Conservation (phyloP, 2,329 filamentous ascomycete species). For the Plenodomus lindquistii region DNA sequence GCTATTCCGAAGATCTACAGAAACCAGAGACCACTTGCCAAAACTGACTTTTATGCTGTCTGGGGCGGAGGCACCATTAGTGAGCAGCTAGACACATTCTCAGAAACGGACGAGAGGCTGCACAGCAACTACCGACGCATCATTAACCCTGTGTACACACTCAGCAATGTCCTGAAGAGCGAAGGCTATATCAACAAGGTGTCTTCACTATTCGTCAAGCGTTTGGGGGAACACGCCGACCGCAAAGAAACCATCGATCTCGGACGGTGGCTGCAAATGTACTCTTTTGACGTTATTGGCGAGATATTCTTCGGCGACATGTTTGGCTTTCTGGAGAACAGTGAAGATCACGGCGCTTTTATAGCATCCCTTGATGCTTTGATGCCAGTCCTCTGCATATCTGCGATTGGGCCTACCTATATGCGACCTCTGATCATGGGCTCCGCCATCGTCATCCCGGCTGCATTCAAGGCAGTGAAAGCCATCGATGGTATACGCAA, state of each 20-base stretch:
- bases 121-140: slow-evolving; percentile 14
- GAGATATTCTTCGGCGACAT: slow-evolving; percentile 17
- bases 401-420: slow-evolving; percentile 11
- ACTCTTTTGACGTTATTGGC: slow-evolving; percentile 26
- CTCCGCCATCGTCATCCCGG: slow-evolving; percentile 13
- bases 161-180: slow-evolving; percentile 18
- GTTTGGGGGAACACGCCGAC: slow-evolving; percentile 18
- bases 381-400: slow-evolving; percentile 30
- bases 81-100: slow-evolving; percentile 16
- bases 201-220: slow-evolving; percentile 11
- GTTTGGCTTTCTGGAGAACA: slow-evolving; percentile 21
- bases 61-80: slow-evolving; percentile 12
- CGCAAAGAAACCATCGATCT: slow-evolving; percentile 16
- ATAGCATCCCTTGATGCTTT: slow-evolving; percentile 36
- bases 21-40: slow-evolving; percentile 15
- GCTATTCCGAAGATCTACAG: slow-evolving; percentile 15
- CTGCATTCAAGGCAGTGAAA: slow-evolving; percentile 22
- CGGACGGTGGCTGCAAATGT: slow-evolving; percentile 29
- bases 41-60: slow-evolving; percentile 21
- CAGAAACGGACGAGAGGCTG: slow-evolving; percentile 9
- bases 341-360: slow-evolving; percentile 18
- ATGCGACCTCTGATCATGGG: slow-evolving; percentile 10
- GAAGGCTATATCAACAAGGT: slow-evolving; percentile 18
- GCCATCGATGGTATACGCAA: slow-evolving; percentile 15
- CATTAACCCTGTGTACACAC: slow-evolving; percentile 11